Conservation (phyloP, 2,329 filamentous ascomycete species). For the Capronia americana region DNA sequence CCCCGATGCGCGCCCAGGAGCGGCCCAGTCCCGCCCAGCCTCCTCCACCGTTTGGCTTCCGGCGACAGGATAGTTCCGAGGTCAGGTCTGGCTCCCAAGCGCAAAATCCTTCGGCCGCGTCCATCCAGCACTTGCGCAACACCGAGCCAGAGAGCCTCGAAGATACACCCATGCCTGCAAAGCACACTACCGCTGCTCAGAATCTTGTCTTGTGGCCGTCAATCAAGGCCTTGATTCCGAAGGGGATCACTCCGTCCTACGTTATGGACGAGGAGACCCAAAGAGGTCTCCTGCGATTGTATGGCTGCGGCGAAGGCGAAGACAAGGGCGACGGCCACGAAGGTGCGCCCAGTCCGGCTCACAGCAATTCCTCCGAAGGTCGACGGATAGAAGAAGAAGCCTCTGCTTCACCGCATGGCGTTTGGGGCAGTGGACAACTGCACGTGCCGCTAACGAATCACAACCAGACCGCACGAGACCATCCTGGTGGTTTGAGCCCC, state of each 20-base stretch:
- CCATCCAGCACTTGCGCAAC: conserved; percentile 49
- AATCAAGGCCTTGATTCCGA: conserved; percentile 69
- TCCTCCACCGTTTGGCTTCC: conserved; percentile 21
- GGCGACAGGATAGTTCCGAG: conserved; percentile 39
- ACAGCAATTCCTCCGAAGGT: conserved; percentile 45
- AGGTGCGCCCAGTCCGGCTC: conserved; percentile 48
- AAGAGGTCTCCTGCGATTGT: conserved; percentile 75
- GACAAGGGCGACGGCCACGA: conserved; percentile 61
- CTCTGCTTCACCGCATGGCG: conserved; percentile 51
- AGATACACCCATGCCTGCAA: conserved; percentile 75
- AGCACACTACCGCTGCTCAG: conserved; percentile 90
- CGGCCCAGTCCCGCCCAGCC: conserved; percentile 27
- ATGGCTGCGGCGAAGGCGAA: conserved; percentile 77
- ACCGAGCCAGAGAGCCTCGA: conserved; percentile 53
- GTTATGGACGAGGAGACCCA: conserved; percentile 77
- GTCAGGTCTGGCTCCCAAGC: conserved; percentile 10
- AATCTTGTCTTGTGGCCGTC: conserved; percentile 76
- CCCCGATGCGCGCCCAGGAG: conserved; percentile 1
- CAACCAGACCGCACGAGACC: conserved; percentile 41
- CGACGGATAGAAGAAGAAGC: conserved; percentile 40
- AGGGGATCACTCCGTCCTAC: conserved; percentile 56
- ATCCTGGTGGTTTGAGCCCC: conserved; percentile 57
- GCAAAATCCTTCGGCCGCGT: conserved; percentile 17
- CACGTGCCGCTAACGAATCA: conserved; percentile 40
- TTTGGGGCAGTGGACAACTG: conserved; percentile 59